Evolutionary conservation across 129 eudicot genomes (phyloP).

Genomic region (Cynara cardunculus): DNA sequence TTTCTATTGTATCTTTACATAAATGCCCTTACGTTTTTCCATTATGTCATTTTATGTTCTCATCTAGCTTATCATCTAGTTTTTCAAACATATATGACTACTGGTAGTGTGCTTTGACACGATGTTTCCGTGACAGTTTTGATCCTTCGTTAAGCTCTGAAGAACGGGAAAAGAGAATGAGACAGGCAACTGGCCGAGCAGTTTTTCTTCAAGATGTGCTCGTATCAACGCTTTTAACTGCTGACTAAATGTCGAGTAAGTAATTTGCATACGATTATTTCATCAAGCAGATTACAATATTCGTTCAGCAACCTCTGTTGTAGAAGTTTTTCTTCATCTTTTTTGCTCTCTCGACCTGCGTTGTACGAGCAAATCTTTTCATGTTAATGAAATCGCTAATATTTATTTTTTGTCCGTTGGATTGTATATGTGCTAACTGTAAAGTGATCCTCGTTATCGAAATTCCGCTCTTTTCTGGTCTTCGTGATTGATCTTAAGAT

Average conservation of each 20-base stretch:
- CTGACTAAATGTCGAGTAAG: conserved; percentile 44
- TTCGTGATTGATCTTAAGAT: no score
- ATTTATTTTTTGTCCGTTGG: conserved; percentile 3
- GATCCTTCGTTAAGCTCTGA: conserved; percentile 76
- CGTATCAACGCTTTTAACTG: conserved; percentile 53
- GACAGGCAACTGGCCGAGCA: conserved; percentile 72
- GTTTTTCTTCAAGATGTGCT: conserved; percentile 86
- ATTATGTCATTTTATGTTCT: no score
- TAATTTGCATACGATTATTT: conserved; percentile 19
- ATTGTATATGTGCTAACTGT: neutral
- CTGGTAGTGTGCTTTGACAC: neutral
- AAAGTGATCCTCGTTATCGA: neutral
- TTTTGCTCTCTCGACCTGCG: conserved; percentile 19
- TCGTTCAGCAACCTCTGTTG: neutral
- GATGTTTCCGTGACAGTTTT: conserved; percentile 43
- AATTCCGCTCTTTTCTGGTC: no score
- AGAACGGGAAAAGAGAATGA: conserved; percentile 68
- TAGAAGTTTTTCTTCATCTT: neutral
- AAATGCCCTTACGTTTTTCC: neutral
- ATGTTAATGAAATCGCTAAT: conserved; percentile 23
- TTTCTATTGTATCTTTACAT: no score
- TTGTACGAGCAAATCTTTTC: conserved; percentile 26
- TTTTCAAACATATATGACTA: no score
- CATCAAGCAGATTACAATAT: neutral
- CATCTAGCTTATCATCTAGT: neutral